Base-by-base conservation (phyloP, 805 yeast species). In the Candida takata region DNA sequence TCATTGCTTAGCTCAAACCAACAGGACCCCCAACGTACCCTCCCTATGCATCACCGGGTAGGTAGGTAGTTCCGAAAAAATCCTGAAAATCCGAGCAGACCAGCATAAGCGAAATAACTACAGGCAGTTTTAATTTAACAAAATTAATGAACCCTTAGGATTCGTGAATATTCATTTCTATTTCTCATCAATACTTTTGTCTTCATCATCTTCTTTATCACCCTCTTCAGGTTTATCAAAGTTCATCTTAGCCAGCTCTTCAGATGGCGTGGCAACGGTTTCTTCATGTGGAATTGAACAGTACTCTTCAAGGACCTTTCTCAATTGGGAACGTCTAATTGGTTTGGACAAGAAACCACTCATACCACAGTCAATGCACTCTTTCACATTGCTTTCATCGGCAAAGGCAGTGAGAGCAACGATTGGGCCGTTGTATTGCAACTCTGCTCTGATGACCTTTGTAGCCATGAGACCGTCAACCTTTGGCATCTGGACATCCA, bases 401-500 rank as follows among this genome's bases (percentile, higher is more conserved):
- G 97, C 96, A 65, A 83, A 90, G 1, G 97, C 97, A 0, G 97
- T 88, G 36, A 90, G 69, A 0, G 97, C 97, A 26, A 90, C 92
- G 39, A 92, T 87, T 0, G 97, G 97, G 6, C 73, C 71, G 1
- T 55, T 54, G 51, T 72, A 84, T 5, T 69, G 62, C 41, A 83
- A 57, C 29, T 81, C 78, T 31, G 96, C 65, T 30, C 96, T 67
- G 24, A 90, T 81, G 51, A 72, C 67, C 42, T 66, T 74, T 0
- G 97, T 87, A 0, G 97, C 95, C 18, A 77, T 66, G 21, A 88
- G 62, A 3, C 98, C 98, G 55, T 90, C 97, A 46, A 87, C 69
- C 49, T 76, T 79, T 5, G 97, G 97, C 97, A 88, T 90, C 60
- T 90, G 97, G 34, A 90, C 94, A 58, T 90, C 98, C 98, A 90